phyloP scores from a whole-genome alignment of 2,329 filamentous ascomycete species.

The Colletotrichum shisoi region DNA sequence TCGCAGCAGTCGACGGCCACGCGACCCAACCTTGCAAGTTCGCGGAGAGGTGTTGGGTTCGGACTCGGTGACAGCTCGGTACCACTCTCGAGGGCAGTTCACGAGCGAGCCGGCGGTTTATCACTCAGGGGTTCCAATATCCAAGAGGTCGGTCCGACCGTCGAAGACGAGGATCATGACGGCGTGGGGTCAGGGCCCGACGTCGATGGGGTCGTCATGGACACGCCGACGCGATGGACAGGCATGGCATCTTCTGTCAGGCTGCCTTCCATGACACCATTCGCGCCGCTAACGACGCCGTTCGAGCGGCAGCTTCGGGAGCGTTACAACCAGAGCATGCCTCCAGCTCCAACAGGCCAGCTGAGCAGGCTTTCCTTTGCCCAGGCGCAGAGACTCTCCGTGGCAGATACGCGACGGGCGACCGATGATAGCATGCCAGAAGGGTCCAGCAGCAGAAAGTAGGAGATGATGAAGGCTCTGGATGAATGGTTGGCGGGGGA shows the following conservation, averaged over 20 bases:
- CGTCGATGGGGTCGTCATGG: conserved; percentile 40
- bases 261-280: conserved; percentile 54
- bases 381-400: conserved; percentile 28
- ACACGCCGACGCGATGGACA: conserved; percentile 59
- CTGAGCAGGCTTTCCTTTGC: conserved; percentile 31
- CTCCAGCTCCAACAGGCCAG: conserved; percentile 5
- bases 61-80: conserved; percentile 11
- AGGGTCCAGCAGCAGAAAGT: not conserved
- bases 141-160: conserved; percentile 21
- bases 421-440: not conserved
- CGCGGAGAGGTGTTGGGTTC: conserved; percentile 15
- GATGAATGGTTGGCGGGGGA: not conserved
- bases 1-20: conserved; percentile 16
- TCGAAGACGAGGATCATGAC: conserved; percentile 35
- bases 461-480: not conserved
- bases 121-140: conserved; percentile 20
- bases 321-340: conserved; percentile 34
- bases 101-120: conserved; percentile 18
- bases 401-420: conserved; percentile 11
- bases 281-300: conserved; percentile 54
- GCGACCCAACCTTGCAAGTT: conserved; percentile 22
- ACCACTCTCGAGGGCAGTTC: conserved; percentile 28
- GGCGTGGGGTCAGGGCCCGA: conserved; percentile 22
- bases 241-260: conserved; percentile 52
- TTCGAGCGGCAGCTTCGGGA: conserved; percentile 50